Evolutionary conservation across 2,329 filamentous ascomycete genomes (phyloP), one percentile per base, ranked within the genome.

Genomic region (Penicillium sp.): DNA sequence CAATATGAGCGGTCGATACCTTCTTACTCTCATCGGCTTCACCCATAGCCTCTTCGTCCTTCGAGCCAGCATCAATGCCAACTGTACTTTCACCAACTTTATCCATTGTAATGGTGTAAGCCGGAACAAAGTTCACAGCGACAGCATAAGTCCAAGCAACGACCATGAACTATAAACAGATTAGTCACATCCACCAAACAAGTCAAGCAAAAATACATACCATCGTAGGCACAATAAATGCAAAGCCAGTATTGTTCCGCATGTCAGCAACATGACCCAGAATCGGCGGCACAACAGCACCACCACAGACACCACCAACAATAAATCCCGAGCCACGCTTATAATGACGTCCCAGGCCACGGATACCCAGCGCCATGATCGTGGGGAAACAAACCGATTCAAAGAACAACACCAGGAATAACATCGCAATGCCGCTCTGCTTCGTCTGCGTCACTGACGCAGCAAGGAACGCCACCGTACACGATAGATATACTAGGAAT

Each of bases 371-470:
- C 3, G 89, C 86, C 61, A 92, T 91, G 55, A 94, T 86, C 1
- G 92, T 85, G 0, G 92, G 91, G 79, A 90, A 96, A 62, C 90
- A 84, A 48, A 91, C 90, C 0, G 87, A 89, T 70, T 93, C 90
- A 66, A 89, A 90, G 72, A 95, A 90, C 60, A 90, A 87, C 59
- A 89, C 88, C 27, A 92, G 64, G 38, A 87, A 78, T 2, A 89
- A 75, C 59, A 90, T 86, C 21, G 68, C 66, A 58, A 83, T 73
- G 40, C 81, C 81, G 2, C 67, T 74, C 60, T 82, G 75, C 24
- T 74, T 74, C 16, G 69, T 67, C 56, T 80, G 75, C 0, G 75
- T 79, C 29, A 81, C 81, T 1, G 77, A 67, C 0, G 79, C 77
- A 2, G 78, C 76, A 42, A 81, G 72, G 61, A 90, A 75, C 42